Conservation (phyloP, 2,329 filamentous ascomycete species). For the Lachnellula arida region DNA sequence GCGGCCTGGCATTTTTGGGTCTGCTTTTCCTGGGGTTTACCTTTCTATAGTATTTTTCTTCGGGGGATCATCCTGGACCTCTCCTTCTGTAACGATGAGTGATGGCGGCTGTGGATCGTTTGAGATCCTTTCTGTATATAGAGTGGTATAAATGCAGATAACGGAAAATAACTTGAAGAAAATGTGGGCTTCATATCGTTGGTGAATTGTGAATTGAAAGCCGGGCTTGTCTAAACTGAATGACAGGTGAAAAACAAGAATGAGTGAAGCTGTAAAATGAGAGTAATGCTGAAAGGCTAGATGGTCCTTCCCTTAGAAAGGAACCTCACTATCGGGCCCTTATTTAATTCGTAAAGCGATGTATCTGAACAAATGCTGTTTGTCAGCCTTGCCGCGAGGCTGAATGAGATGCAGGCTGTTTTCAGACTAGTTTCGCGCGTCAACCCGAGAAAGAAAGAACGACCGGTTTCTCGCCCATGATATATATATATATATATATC, state of each 20-base stretch:
- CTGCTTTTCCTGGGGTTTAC: background rate
- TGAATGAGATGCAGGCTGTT: background rate
- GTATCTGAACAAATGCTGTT: background rate
- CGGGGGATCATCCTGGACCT: slow-evolving; percentile 4
- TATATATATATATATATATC: no score
- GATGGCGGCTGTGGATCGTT: background rate
- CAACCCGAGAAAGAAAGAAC: background rate
- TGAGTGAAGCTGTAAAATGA: no score
- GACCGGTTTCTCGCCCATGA: no score
- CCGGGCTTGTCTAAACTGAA: no score
- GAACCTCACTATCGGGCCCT: no score
- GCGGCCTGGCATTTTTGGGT: background rate
- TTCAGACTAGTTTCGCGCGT: background rate
- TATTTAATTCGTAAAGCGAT: no score
- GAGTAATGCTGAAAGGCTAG: no score
- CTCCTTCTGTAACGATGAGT: background rate
- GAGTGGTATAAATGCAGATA: slow-evolving; percentile 8
- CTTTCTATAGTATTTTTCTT: slow-evolving; percentile 2
- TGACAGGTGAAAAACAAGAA: no score
- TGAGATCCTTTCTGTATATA: slow-evolving; percentile 11
- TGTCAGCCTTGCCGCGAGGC: background rate
- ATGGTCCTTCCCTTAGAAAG: no score
- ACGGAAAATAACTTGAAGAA: slow-evolving; percentile 1
- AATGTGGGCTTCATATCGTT: background rate
- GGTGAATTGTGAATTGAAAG: background rate